Evolutionary conservation across 2,329 filamentous ascomycete genomes (phyloP).

Genomic region (Dichotomopilus funicola): DNA sequence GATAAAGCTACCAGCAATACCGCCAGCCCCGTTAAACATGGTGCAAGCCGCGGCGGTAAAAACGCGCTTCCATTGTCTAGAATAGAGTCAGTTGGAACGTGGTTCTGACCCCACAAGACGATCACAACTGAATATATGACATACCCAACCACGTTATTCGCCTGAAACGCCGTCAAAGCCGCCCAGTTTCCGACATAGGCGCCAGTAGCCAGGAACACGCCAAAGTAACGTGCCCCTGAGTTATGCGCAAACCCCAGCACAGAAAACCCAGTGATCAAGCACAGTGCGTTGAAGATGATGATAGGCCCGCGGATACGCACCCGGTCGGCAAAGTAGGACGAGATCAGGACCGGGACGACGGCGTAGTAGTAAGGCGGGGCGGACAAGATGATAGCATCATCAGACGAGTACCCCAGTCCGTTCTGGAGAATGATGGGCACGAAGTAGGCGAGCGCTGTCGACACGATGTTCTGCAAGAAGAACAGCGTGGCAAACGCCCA

Average conservation of each 20-base stretch:
- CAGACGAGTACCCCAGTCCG: constrained; percentile 48
- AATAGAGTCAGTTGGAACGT: background rate
- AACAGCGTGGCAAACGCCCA: constrained; percentile 60
- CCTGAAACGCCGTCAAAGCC: constrained; percentile 55
- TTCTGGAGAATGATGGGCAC: constrained; percentile 50
- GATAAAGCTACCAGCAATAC: constrained; percentile 23
- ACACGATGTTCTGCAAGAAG: constrained; percentile 61
- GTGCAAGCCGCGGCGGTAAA: constrained; percentile 22
- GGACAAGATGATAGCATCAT: constrained; percentile 53
- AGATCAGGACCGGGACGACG: constrained; percentile 56
- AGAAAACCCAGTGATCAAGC: constrained; percentile 56
- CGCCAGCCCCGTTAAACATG: constrained; percentile 22
- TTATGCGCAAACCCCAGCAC: constrained; percentile 58
- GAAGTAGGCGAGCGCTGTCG: constrained; percentile 59
- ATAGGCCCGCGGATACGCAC: constrained; percentile 55
- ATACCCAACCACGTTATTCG: constrained; percentile 47
- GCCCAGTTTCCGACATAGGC: constrained; percentile 66
- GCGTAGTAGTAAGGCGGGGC: constrained; percentile 64
- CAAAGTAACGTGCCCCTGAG: constrained; percentile 56
- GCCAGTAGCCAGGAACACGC: constrained; percentile 59
- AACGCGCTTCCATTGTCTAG: constrained; percentile 22
- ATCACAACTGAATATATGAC: background rate
- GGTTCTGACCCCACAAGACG: background rate
- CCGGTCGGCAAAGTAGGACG: constrained; percentile 55
- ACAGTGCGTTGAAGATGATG: constrained; percentile 58